Percentiles rank a stretch among this genome's conserved stretches.
Evolutionary conservation across 345 rosid species (phyloP).

Genomic region (Dimocarpus longan): DNA sequence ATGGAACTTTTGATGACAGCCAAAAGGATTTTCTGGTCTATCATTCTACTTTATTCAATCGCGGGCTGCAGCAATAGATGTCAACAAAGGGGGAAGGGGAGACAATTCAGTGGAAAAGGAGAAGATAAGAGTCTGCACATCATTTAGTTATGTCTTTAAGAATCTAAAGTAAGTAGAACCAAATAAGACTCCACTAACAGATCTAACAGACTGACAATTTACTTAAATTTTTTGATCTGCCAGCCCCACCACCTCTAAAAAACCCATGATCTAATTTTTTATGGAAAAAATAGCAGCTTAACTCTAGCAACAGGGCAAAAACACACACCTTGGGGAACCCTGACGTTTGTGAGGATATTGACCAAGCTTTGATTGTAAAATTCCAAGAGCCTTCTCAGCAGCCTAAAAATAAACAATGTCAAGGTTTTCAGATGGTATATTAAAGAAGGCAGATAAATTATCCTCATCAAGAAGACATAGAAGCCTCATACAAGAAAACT

Average conservation of each 20-base stretch:
- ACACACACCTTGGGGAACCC: slow-evolving; percentile 78
- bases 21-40: background rate
- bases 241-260: background rate
- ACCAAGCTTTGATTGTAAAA: slow-evolving; percentile 61
- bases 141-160: background rate
- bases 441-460: background rate
- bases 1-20: slow-evolving; percentile 3
- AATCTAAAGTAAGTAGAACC: background rate
- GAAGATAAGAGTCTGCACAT: background rate
- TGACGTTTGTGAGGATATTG: slow-evolving; percentile 69
- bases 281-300: background rate
- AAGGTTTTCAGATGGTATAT: slow-evolving; percentile 16
- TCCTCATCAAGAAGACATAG: slow-evolving; percentile 3
- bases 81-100: background rate
- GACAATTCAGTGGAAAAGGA: background rate
- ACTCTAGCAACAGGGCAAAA: slow-evolving; percentile 15
- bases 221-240: background rate
- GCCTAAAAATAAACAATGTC: slow-evolving; percentile 51
- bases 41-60: background rate
- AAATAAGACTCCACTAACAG: background rate
- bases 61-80: too few species aligned
- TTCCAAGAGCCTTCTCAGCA: slow-evolving; percentile 85
- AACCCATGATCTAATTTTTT: background rate
- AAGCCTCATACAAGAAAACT: slow-evolving; percentile 12
- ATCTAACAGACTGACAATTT: background rate